Base-by-base conservation (phyloP, 2,329 filamentous ascomycete species). In the Fusarium coicis region DNA sequence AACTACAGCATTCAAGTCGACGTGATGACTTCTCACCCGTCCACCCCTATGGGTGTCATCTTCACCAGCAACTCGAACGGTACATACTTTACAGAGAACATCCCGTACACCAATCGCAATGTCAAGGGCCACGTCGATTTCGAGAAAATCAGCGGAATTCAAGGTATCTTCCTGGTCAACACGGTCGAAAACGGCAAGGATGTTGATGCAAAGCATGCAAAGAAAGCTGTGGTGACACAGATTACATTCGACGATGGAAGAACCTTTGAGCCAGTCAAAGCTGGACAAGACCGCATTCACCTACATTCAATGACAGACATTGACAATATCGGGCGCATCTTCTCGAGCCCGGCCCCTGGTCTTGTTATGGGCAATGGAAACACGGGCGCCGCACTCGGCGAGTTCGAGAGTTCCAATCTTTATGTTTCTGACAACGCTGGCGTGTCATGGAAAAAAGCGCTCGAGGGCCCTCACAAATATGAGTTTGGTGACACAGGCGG, bases 1-100 rank as follows among this genome's bases (percentile, higher is more conserved):
- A 96, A 97, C 80, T 98, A 99, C 85, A 98, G 96, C 84, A 95
- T 99, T 76, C 96, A 98, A 83, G 91, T 99, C 62, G 95, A 98
- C 81, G 95, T 98, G 72, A 92, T 96, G 88, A 94, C 92, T 3
- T 86, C 86, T 43, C 85, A 85, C 49, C 88, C 88, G 18, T 88
- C 87, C 3, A 89, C 88, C 42, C 89, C 92, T 1, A 96, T 97
- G 89, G 97, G 96, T 39, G 91, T 93, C 16, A 87, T 99, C 63
- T 96, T 98, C 79, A 97, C 95, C 10, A 98, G 96, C 80, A 99
- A 99, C 81, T 98, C 95, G 37, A 97, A 98, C 80, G 96, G 96
- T 68, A 98, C 95, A 5, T 98, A 96, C 82, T 99, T 98, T 80
- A 96, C 93, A 5, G 91, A 93, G 78, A 98, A 97, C 77, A 89